Conservation (phyloP, 2,329 filamentous ascomycete species). For the Falciphora oryzae region DNA sequence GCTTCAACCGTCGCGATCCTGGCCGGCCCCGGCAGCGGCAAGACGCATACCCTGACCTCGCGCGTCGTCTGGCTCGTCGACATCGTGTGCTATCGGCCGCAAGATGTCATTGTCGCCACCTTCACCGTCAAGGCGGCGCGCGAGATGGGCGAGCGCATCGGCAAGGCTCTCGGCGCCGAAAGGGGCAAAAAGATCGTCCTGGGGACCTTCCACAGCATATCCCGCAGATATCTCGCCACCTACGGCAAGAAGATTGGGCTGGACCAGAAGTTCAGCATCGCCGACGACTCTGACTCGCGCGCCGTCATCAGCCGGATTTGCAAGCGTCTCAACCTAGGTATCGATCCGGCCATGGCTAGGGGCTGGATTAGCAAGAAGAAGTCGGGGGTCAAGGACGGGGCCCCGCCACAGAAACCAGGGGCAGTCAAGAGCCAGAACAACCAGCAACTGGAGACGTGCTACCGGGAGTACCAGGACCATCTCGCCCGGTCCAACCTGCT, state of each 20-base stretch:
- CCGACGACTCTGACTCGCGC: constrained; percentile 74
- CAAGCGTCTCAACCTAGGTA: constrained; percentile 61
- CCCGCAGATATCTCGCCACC: constrained; percentile 72
- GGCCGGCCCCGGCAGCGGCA: constrained; percentile 68
- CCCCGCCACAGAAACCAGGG: constrained; percentile 22
- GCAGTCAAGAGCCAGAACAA: constrained; percentile 29
- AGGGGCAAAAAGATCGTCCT: constrained; percentile 72
- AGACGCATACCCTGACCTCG: constrained; percentile 92
- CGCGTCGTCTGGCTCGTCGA: constrained; percentile 85
- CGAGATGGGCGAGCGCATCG: constrained; percentile 89
- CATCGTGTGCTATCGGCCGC: constrained; percentile 64
- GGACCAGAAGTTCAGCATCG: constrained; percentile 80
- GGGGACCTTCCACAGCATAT: constrained; percentile 93
- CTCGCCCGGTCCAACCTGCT: constrained; percentile 73
- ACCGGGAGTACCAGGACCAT: constrained; percentile 70
- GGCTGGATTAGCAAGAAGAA: constrained; percentile 70
- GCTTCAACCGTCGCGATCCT: constrained; percentile 58
- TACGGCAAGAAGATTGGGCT: constrained; percentile 85
- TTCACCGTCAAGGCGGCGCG: constrained; percentile 93
- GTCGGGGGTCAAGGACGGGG: constrained; percentile 41
- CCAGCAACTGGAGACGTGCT: constrained; percentile 55
- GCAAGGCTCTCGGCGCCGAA: constrained; percentile 70
- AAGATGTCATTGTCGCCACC: constrained; percentile 89
- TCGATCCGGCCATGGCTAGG: constrained; percentile 67
- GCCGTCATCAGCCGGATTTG: constrained; percentile 78